Evolutionary conservation across 176 grass and related monocot genomes (phyloP).

Genomic region (Triticum urartu): DNA sequence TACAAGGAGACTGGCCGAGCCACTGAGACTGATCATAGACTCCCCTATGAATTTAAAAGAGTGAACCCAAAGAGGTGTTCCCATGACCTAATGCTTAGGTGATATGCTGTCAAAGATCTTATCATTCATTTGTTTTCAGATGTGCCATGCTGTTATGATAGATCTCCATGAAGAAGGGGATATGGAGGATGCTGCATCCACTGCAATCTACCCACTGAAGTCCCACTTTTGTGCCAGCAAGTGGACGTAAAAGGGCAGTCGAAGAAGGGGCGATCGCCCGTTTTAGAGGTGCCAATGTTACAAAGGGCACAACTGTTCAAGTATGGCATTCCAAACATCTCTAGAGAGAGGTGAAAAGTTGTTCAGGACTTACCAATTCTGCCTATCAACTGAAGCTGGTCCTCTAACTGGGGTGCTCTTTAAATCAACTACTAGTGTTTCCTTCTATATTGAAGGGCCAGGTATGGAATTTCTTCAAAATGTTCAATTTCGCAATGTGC

Average conservation of each 20-base stretch:
- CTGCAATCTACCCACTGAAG: neutral
- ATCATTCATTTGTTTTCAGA: neutral
- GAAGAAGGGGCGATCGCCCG: neutral
- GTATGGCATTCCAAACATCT: constrained; percentile 17
- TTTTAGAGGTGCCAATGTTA: neutral
- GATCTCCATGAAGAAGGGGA: constrained; percentile 1
- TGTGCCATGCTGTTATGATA: neutral
- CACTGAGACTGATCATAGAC: neutral
- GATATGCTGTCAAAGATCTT: neutral
- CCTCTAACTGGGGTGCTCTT: constrained; percentile 31
- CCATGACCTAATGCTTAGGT: neutral
- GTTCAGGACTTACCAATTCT: constrained; percentile 27
- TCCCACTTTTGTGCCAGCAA: neutral
- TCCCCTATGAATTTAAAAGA: neutral
- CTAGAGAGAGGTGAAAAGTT: constrained; percentile 26
- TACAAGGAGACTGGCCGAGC: neutral
- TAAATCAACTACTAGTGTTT: constrained; percentile 1
- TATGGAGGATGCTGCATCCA: neutral
- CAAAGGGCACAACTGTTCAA: neutral
- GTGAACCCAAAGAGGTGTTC: neutral
- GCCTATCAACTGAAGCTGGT: constrained; percentile 30
- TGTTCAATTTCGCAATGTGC: neutral
- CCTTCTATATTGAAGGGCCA: constrained; percentile 37
- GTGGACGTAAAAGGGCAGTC: neutral
- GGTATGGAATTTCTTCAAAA: constrained; percentile 25